A percentile compares a stretch with the other conserved stretches of the same genome.
phyloP scores from a whole-genome alignment of 2,329 filamentous ascomycete species.

The Paecilomyces niveus region DNA sequence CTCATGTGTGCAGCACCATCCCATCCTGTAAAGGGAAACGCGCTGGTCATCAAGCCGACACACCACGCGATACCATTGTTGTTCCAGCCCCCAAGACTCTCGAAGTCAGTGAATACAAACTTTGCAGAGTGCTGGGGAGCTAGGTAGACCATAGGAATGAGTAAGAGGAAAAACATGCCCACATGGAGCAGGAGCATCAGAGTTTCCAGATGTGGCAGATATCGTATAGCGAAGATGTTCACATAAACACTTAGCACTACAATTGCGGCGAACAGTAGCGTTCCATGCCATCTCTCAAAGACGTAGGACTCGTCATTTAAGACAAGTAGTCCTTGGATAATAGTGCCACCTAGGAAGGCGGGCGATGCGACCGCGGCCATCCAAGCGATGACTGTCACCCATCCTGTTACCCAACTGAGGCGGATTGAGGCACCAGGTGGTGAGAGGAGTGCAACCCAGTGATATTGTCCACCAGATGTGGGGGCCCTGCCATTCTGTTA shows the following conservation, averaged over 20 bases:
- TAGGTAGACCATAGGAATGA: conserved; percentile 37
- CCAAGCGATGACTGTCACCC: conserved; percentile 40
- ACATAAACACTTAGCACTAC: conserved; percentile 33
- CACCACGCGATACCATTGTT: conserved; percentile 30
- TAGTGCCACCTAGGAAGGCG: conserved; percentile 37
- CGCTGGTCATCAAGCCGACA: conserved; percentile 34
- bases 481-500: conserved; percentile 24
- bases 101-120: conserved; percentile 35
- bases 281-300: conserved; percentile 38
- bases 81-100: conserved; percentile 35
- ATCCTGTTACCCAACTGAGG: conserved; percentile 37
- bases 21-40: conserved; percentile 35
- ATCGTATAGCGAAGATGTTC: conserved; percentile 35
- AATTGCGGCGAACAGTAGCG: conserved; percentile 36
- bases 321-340: conserved; percentile 40
- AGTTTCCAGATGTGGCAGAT: conserved; percentile 32
- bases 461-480: conserved; percentile 33
- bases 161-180: conserved; percentile 35
- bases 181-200: conserved; percentile 37
- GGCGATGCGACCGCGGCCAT: conserved; percentile 39
- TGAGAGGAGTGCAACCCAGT: conserved; percentile 41
- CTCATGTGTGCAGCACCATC: conserved; percentile 36
- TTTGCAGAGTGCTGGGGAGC: conserved; percentile 30
- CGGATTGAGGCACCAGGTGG: conserved; percentile 33
- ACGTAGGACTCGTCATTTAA: conserved; percentile 37